phyloP scores from a whole-genome alignment of 805 yeast species.

The Barnettozyma siamensis region DNA sequence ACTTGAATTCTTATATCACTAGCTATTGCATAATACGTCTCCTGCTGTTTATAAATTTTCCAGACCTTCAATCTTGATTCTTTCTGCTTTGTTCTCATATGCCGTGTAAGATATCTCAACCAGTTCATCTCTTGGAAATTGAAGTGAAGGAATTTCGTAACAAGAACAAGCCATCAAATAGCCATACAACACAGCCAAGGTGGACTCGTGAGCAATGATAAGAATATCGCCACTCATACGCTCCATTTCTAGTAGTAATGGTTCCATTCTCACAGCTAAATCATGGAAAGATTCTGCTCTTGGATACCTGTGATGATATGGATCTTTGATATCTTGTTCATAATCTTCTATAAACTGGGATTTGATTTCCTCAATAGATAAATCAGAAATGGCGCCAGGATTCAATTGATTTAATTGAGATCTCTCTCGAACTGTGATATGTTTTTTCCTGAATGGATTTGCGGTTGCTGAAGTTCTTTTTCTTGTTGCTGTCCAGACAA shows the following conservation, averaged over 20 bases:
- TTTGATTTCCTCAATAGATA: conserved; percentile 55
- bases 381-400: conserved; percentile 80
- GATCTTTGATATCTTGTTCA: conserved; percentile 61
- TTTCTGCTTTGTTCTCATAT: conserved; percentile 63
- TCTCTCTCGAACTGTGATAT: conserved; percentile 65
- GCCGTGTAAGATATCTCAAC: conserved; percentile 87
- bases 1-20: not conserved
- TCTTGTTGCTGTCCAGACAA: conserved; percentile 95
- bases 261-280: conserved; percentile 89
- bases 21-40: too few relatives aligned
- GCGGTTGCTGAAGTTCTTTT: conserved; percentile 80
- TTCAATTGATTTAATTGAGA: conserved; percentile 82
- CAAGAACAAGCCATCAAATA: conserved; percentile 91
- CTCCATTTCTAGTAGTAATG: conserved; percentile 89
- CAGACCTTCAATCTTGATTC: conserved; percentile 34
- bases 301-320: conserved; percentile 89
- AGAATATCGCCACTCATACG: conserved; percentile 82
- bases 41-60: conserved; percentile 4
- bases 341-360: conserved; percentile 63
- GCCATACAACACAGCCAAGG: conserved; percentile 85
- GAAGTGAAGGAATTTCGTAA: conserved; percentile 73
- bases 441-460: conserved; percentile 53
- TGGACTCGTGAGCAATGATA: conserved; percentile 90
- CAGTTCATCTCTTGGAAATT: conserved; percentile 75
- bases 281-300: conserved; percentile 96